These are phyloP conservation scores for Phytophthora sansomeana DNA, from an alignment of 352 stramenopile genomes.

Conservation along the genomic window DNA sequence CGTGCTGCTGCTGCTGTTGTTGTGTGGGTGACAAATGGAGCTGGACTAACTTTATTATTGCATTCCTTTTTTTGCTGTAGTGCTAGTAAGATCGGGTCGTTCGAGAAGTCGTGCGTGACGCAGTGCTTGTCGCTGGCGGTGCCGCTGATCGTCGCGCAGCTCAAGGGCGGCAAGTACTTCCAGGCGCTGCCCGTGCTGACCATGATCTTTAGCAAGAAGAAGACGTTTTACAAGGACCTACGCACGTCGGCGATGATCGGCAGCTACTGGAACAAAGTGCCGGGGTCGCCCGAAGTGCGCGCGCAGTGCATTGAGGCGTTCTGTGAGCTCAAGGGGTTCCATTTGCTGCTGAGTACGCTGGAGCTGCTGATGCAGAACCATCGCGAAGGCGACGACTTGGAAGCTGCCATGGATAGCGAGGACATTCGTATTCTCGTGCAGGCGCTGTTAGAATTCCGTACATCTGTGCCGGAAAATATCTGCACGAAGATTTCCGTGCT, in stretches of 20 bases:
- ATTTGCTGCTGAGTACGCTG: constrained; percentile 74
- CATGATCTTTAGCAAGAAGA: constrained; percentile 92
- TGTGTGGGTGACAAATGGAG: not conserved
- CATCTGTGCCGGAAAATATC: constrained; percentile 68
- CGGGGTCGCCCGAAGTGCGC: constrained; percentile 81
- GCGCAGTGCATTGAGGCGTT: constrained; percentile 86
- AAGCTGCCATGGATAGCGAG: constrained; percentile 76
- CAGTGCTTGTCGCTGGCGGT: constrained; percentile 77
- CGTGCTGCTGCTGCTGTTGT: constrained; percentile 33
- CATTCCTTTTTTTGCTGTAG: constrained; percentile 39
- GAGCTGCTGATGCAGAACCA: constrained; percentile 73
- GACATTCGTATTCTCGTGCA: constrained; percentile 84
- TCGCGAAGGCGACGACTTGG: constrained; percentile 49
- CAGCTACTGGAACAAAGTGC: constrained; percentile 91
- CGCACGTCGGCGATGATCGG: constrained; percentile 89
- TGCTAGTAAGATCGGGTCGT: constrained; percentile 86
- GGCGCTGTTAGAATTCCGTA: constrained; percentile 80
- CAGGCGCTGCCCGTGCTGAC: constrained; percentile 75
- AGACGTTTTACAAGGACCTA: constrained; percentile 91
- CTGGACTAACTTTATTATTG: not conserved
- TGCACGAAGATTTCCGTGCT: constrained; percentile 74
- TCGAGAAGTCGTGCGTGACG: constrained; percentile 89
- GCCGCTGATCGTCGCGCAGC: constrained; percentile 72
- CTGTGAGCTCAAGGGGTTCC: constrained; percentile 83
- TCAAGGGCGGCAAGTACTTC: constrained; percentile 74